Conservation (phyloP, 805 yeast genomes). For the Wickerhamomyces queroliae region DNA sequence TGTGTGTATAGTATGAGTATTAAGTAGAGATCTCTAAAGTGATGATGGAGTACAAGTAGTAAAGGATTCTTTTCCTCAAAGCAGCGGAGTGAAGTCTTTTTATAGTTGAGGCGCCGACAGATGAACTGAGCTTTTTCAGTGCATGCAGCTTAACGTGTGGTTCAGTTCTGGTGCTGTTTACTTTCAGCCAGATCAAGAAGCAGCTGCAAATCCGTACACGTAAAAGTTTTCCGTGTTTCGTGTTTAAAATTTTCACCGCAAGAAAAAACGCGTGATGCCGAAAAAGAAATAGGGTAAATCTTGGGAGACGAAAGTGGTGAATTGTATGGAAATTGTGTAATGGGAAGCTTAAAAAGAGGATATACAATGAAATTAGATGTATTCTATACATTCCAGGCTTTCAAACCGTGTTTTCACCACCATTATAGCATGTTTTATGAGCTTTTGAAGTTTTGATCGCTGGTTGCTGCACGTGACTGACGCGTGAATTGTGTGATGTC, state of each 20-base stretch:
- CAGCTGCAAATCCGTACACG: neutral
- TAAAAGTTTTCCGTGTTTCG: neutral
- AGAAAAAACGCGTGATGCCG: no score
- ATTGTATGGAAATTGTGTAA: no score
- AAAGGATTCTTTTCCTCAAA: neutral
- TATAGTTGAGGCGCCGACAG: neutral
- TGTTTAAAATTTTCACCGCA: neutral
- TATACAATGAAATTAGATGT: no score
- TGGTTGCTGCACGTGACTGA: no score
- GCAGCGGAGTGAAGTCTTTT: neutral
- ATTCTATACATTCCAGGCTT: no score
- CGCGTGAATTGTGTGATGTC: no score
- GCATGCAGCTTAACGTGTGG: neutral
- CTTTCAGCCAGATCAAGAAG: neutral
- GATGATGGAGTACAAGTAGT: neutral
- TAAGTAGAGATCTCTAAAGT: neutral
- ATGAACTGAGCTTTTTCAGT: neutral
- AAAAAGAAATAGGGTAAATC: no score
- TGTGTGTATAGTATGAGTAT: conserved; percentile 1
- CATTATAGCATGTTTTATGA: no score
- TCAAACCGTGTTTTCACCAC: no score
- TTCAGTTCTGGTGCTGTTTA: neutral
- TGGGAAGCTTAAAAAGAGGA: no score
- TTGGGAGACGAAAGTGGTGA: no score
- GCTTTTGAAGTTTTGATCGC: no score